Evolutionary conservation across 2,329 filamentous ascomycete genomes (phyloP).

Genomic region (Westerdykella aurantiaca): DNA sequence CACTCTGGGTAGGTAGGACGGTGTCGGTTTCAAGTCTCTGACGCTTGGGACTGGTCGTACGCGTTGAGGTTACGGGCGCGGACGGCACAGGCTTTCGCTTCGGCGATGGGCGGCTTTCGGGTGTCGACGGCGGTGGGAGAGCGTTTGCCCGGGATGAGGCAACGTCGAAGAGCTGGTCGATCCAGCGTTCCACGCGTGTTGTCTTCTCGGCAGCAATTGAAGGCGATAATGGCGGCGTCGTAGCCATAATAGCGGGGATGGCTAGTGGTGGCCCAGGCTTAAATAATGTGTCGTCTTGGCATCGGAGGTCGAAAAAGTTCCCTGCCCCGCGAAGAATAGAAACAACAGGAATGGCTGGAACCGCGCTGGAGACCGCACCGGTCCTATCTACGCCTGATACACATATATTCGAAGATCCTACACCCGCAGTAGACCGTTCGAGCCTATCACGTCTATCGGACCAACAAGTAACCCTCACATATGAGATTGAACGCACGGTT

Average conservation of each 20-base stretch:
- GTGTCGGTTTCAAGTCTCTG: constrained; percentile 8
- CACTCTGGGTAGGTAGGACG: constrained; percentile 8
- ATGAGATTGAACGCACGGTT: constrained; percentile 79
- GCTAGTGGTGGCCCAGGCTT: constrained; percentile 3
- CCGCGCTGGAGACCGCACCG: constrained; percentile 41
- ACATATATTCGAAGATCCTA: constrained; percentile 53
- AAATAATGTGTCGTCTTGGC: background rate
- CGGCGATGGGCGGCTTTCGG: constrained; percentile 7
- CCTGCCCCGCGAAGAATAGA: background rate
- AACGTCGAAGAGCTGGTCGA: constrained; percentile 9
- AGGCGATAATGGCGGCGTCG: constrained; percentile 10
- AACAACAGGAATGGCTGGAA: constrained; percentile 18
- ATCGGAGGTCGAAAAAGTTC: background rate
- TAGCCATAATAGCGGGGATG: constrained; percentile 10
- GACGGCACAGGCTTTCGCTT: constrained; percentile 9
- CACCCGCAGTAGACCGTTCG: constrained; percentile 37
- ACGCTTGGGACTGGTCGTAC: constrained; percentile 8
- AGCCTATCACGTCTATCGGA: constrained; percentile 46
- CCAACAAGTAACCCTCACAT: constrained; percentile 67
- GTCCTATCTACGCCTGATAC: constrained; percentile 59
- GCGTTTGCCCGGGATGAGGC: constrained; percentile 4
- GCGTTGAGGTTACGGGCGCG: constrained; percentile 8
- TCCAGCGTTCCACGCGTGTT: constrained; percentile 11
- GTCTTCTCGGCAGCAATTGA: constrained; percentile 12
- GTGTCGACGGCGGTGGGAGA: constrained; percentile 12